These are phyloP conservation scores for Gymnopus androsaceus DNA, from an alignment of 1,284 basidiomycete genomes.

Conservation along the genomic window DNA sequence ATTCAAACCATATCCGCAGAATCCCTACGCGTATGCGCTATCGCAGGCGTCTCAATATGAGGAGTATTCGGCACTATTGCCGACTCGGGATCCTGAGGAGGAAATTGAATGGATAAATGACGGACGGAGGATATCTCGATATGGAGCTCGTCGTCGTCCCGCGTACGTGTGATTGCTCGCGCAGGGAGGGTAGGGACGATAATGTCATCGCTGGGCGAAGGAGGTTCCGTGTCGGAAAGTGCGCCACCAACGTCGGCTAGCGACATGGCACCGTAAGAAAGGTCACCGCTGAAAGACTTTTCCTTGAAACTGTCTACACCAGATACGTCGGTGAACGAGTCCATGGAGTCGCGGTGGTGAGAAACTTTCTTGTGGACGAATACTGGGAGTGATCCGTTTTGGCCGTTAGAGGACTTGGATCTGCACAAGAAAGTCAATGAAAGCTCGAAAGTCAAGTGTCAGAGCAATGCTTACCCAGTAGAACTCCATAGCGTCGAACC, in stretches of 20 bases:
- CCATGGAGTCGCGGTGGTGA: constrained; percentile 45
- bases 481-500: constrained; percentile 3
- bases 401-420: constrained; percentile 22
- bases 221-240: constrained; percentile 30
- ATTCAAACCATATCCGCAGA: too few relatives aligned
- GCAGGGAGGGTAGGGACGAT: constrained; percentile 4
- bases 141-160: constrained; percentile 2
- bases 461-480: constrained; percentile 2
- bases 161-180: background rate
- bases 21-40: too few relatives aligned
- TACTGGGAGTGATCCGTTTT: constrained; percentile 37
- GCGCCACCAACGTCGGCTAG: constrained; percentile 40
- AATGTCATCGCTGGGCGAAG: constrained; percentile 6
- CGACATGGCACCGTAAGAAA: constrained; percentile 37
- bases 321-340: constrained; percentile 46
- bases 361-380: constrained; percentile 42
- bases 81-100: too few relatives aligned
- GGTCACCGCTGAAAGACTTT: constrained; percentile 28
- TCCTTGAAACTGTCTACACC: constrained; percentile 31
- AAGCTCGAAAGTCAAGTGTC: background rate
- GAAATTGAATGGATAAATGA: too few relatives aligned
- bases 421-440: constrained; percentile 6
- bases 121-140: constrained; percentile 13
- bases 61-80: too few relatives aligned
- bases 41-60: too few relatives aligned